A percentile compares a stretch with the other conserved stretches of the same genome.
Evolutionary conservation across 768 basidiomycete genomes (phyloP).

Genomic region (Clathrus columnatus): DNA sequence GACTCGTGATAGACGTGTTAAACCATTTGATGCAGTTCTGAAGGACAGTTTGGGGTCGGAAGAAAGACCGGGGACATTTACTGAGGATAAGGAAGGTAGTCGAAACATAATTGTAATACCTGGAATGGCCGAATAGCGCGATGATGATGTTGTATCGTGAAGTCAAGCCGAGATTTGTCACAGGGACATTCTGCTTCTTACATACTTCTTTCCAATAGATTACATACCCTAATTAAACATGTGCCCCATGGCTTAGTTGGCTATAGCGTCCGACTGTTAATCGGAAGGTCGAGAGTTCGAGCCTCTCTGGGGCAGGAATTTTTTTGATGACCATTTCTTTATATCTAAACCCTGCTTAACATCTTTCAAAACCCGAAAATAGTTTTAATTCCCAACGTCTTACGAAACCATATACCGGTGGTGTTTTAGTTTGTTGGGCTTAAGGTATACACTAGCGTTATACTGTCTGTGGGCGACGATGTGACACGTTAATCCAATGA

Average conservation of each 20-base stretch:
- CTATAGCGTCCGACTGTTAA: slow-evolving; percentile 10
- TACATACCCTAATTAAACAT: neutral
- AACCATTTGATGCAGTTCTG: slow-evolving; percentile 6
- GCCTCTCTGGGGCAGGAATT: slow-evolving; percentile 5
- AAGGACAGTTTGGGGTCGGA: slow-evolving; percentile 8
- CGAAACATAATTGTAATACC: slow-evolving; percentile 3
- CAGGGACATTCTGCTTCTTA: neutral
- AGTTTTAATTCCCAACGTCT: too few species aligned
- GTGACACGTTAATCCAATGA: neutral
- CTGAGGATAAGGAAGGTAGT: slow-evolving; percentile 4
- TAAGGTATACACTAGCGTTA: too few species aligned
- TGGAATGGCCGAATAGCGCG: neutral
- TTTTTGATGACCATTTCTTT: too few species aligned
- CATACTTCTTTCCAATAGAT: neutral
- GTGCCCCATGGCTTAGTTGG: slow-evolving; percentile 10
- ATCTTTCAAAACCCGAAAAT: too few species aligned
- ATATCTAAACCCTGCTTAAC: too few species aligned
- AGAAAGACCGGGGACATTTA: slow-evolving; percentile 2
- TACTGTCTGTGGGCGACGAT: too few species aligned
- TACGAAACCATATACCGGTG: too few species aligned
- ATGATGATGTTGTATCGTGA: neutral
- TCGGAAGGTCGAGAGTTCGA: slow-evolving; percentile 11
- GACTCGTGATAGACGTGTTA: slow-evolving; percentile 4
- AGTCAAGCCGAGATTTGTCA: neutral
- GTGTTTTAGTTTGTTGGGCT: too few species aligned